Base-by-base conservation (phyloP, 2,329 filamentous ascomycete species). In the Alternaria brassicicola region DNA sequence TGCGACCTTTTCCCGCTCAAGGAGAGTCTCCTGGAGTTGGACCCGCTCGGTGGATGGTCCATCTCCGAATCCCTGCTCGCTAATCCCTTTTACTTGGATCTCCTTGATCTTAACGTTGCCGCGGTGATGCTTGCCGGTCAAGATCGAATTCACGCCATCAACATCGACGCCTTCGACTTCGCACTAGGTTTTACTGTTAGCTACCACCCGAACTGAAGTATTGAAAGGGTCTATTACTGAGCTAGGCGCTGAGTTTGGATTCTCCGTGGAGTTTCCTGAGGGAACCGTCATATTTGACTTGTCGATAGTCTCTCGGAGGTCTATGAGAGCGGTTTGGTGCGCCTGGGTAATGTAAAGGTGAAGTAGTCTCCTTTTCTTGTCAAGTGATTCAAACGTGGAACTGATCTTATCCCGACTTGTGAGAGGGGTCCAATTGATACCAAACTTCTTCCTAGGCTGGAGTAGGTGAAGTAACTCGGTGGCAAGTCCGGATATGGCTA, bases 401-500 rank as follows among this genome's bases (percentile, higher is more conserved):
- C n/a, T 26, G 7, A 50, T 21, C n/a, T 42, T 49, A 3, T 50
- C n/a, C 26, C 30, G n/a, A 4, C 28, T 13, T 7, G 21, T 39
- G 25, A 54, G 25, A 8, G 33, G 33, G 10, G 33, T 28, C 52
- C 31, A 54, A 8, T 39, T 47, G 33, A 54, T 47, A 21, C 52
- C 52, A 15, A 54, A 47, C 6, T 28, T 8, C n/a, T 33, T 45
- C 17, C 17, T 47, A 4, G 52, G 42, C 21, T 47, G 33, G 13
- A 54, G 42, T n/a, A 54, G 33, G 8, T 30, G 33, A 10, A 54
- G 33, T 17, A 39, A 39, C 42, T 23, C 45, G 31, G 25, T 39
- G 31, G 52, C 52, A 13, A 41, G 36, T 13, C 13, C 25, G 12
- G 52, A 54, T 17, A 50, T 55, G 3, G 45, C 28, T 30, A 55